phyloP scores from a whole-genome alignment of 306 rosid genomes.

The Lithocarpus polystachyus region DNA sequence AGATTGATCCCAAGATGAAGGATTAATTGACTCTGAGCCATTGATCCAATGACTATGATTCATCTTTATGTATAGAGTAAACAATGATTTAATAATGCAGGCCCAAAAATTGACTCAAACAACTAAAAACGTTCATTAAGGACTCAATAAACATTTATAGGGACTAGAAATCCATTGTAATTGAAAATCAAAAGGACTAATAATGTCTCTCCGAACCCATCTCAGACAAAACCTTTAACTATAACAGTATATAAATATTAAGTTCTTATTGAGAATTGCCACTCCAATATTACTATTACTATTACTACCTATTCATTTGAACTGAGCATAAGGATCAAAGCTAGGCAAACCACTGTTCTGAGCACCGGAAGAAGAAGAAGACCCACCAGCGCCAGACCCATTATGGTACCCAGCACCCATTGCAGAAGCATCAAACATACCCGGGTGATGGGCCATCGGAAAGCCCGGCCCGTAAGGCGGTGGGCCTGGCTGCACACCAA shows the following conservation, averaged over 20 bases:
- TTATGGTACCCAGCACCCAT: slow-evolving; percentile 15
- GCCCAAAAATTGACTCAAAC: too few species aligned
- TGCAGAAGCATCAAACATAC: slow-evolving; percentile 17
- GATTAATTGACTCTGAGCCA: too few species aligned
- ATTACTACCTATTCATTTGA: not conserved
- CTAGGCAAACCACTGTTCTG: not conserved
- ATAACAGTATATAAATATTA: not conserved
- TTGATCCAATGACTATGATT: too few species aligned
- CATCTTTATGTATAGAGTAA: too few species aligned
- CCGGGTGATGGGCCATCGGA: slow-evolving; percentile 4
- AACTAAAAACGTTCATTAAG: not conserved
- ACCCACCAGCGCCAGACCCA: slow-evolving; percentile 9
- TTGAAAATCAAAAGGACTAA: not conserved
- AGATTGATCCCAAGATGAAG: too few species aligned
- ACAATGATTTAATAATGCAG: too few species aligned
- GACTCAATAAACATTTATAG: not conserved
- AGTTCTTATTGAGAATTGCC: too few species aligned
- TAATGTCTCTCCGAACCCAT: not conserved
- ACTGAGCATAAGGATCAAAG: slow-evolving; percentile 24
- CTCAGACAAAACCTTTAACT: not conserved
- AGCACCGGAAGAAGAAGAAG: not conserved
- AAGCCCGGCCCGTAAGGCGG: slow-evolving; percentile 25
- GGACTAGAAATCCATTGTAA: not conserved
- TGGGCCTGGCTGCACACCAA: not conserved
- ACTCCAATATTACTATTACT: too few species aligned